Conservation (phyloP, 2,329 filamentous ascomycete genomes). For the Calycina herbarum region DNA sequence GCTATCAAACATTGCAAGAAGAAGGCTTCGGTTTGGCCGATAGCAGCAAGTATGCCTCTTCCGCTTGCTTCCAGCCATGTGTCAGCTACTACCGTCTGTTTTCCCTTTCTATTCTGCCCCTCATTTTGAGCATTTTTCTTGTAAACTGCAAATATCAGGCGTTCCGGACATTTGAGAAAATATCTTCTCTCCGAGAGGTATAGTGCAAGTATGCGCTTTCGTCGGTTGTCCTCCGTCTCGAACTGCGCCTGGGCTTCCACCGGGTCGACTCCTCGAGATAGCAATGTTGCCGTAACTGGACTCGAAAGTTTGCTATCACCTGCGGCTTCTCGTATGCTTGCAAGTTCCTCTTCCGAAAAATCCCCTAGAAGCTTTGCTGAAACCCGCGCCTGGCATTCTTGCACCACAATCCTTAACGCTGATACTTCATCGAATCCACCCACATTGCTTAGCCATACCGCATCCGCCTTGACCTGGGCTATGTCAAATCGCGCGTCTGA, state of each 20-base stretch:
- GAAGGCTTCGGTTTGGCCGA: conserved; percentile 18
- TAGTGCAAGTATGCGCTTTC: conserved; percentile 65
- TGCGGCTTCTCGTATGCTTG: conserved; percentile 73
- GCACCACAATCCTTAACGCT: conserved; percentile 74
- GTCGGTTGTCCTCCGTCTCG: conserved; percentile 60
- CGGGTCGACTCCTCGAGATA: conserved; percentile 36
- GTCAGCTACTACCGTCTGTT: conserved; percentile 1
- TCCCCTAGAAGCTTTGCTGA: conserved; percentile 68
- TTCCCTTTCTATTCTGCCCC: conserved; percentile 14
- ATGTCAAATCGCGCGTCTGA: conserved; percentile 69
- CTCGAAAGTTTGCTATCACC: conserved; percentile 62
- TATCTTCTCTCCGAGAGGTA: conserved; percentile 72
- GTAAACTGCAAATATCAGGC: conserved; percentile 27
- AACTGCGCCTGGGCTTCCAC: conserved; percentile 57
- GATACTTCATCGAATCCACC: conserved; percentile 77
- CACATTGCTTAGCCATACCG: conserved; percentile 80
- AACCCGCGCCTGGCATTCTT: conserved; percentile 84
- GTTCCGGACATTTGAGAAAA: conserved; percentile 63
- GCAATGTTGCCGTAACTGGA: conserved; percentile 49
- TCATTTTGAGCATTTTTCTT: conserved; percentile 35
- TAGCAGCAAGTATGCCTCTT: conserved; percentile 15
- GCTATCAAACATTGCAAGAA: conserved; percentile 46
- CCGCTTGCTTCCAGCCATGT: conserved; percentile 21
- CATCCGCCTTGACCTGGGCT: conserved; percentile 78
- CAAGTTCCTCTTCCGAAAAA: conserved; percentile 75